These are phyloP conservation scores for Xanthoceras sorbifolium DNA, from an alignment of 345 rosid genomes.

Conservation along the genomic window DNA sequence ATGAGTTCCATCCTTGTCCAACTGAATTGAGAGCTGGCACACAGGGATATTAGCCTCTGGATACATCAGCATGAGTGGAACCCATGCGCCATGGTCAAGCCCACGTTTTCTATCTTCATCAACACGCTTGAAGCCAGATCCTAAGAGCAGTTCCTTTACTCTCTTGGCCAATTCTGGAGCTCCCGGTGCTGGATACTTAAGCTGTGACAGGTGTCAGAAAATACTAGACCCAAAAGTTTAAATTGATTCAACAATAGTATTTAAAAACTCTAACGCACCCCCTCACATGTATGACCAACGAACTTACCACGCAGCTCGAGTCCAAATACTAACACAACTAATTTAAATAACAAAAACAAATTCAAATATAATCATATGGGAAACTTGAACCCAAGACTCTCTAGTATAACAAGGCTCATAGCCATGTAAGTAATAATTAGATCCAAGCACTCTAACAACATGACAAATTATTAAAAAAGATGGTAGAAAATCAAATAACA, in stretches of 20 bases:
- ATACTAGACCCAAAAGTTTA: too few relatives aligned
- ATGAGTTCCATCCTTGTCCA: conserved; percentile 48
- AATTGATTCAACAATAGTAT: too few relatives aligned
- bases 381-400: too few relatives aligned
- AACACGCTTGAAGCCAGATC: conserved; percentile 56
- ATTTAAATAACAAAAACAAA: too few relatives aligned
- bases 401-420: too few relatives aligned
- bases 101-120: conserved; percentile 70
- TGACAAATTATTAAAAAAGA: background rate
- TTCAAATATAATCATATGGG: too few relatives aligned
- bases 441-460: too few relatives aligned
- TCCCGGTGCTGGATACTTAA: conserved; percentile 90
- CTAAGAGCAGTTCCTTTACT: conserved; percentile 67
- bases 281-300: too few relatives aligned
- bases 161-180: conserved; percentile 76
- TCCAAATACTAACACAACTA: too few relatives aligned
- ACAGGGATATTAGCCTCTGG: conserved; percentile 85
- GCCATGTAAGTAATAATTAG: too few relatives aligned
- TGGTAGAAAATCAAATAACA: background rate
- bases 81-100: conserved; percentile 98
- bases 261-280: too few relatives aligned
- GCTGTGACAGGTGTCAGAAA: conserved; percentile 43
- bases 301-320: too few relatives aligned
- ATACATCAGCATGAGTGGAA: conserved; percentile 89
- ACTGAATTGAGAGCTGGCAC: conserved; percentile 87